These are phyloP conservation scores for Aspergillus sp. DNA, from an alignment of 2,329 filamentous ascomycete species.

Conservation along the genomic window DNA sequence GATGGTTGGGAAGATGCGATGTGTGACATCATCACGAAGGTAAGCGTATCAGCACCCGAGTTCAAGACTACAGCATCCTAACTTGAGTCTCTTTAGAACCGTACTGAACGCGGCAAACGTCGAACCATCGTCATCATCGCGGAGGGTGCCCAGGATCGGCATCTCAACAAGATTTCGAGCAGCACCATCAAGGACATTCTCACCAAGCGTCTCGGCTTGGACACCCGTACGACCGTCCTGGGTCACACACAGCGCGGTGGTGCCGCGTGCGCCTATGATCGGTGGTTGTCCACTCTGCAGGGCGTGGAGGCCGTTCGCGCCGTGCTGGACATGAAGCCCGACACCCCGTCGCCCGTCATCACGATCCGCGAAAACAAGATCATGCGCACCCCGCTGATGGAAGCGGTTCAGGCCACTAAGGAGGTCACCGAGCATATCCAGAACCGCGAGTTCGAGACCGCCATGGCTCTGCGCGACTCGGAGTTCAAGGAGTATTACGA, in stretches of 20 bases:
- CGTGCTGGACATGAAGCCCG: conserved; percentile 82
- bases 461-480: conserved; percentile 84
- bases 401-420: conserved; percentile 84
- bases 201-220: conserved; percentile 75
- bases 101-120: conserved; percentile 76
- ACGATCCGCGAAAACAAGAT: conserved; percentile 99
- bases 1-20: conserved; percentile 89
- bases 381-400: conserved; percentile 80
- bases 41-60: conserved; percentile 28
- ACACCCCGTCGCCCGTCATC: conserved; percentile 90
- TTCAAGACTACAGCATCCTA: background rate
- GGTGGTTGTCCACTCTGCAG: conserved; percentile 88
- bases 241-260: conserved; percentile 98
- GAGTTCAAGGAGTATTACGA: conserved; percentile 92
- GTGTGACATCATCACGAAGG: conserved; percentile 72
- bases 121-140: conserved; percentile 98
- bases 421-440: conserved; percentile 79
- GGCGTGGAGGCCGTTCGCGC: conserved; percentile 93
- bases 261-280: conserved; percentile 87
- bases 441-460: conserved; percentile 78
- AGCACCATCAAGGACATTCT: conserved; percentile 83
- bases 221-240: conserved; percentile 91
- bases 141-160: conserved; percentile 83
- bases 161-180: conserved; percentile 80
- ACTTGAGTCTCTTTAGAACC: conserved; percentile 58